Evolutionary conservation across 2,329 filamentous ascomycete genomes (phyloP).

Genomic region (Xylaria sp.): DNA sequence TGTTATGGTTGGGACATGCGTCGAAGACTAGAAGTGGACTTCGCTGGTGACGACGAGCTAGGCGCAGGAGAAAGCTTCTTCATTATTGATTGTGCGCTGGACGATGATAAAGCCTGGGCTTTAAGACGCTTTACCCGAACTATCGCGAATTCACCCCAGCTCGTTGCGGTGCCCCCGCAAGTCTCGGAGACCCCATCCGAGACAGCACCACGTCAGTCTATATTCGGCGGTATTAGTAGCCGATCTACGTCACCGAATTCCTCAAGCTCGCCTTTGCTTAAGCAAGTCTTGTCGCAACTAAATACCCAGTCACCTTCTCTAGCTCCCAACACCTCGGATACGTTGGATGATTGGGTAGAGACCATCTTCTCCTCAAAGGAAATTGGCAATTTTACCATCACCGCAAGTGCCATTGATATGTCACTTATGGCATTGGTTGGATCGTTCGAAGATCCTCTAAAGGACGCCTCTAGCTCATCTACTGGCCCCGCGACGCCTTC

Average conservation of each 20-base stretch:
- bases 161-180: slow-evolving; percentile 4
- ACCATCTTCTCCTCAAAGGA: slow-evolving; percentile 67
- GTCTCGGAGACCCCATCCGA: slow-evolving; percentile 15
- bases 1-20: slow-evolving; percentile 94
- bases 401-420: slow-evolving; percentile 72
- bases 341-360: slow-evolving; percentile 68
- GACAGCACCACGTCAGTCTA: slow-evolving; percentile 31
- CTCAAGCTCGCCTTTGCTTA: slow-evolving; percentile 30
- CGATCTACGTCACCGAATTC: slow-evolving; percentile 30
- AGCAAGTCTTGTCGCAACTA: slow-evolving; percentile 33
- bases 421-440: slow-evolving; percentile 76
- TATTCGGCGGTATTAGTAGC: slow-evolving; percentile 39
- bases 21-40: slow-evolving; percentile 83
- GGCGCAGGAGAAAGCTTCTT: slow-evolving; percentile 78
- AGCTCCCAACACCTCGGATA: slow-evolving; percentile 35
- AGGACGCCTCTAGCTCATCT: slow-evolving; percentile 55
- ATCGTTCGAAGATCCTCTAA: slow-evolving; percentile 77
- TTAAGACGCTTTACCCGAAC: slow-evolving; percentile 53
- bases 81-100: slow-evolving; percentile 74
- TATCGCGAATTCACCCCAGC: slow-evolving; percentile 25
- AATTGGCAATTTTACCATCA: slow-evolving; percentile 66
- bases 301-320: slow-evolving; percentile 32
- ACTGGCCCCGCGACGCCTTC: slow-evolving; percentile 57
- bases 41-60: slow-evolving; percentile 78
- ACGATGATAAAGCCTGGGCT: slow-evolving; percentile 56